phyloP scores from a whole-genome alignment of 2,329 filamentous ascomycete species.

The Phialophora verrucosa region DNA sequence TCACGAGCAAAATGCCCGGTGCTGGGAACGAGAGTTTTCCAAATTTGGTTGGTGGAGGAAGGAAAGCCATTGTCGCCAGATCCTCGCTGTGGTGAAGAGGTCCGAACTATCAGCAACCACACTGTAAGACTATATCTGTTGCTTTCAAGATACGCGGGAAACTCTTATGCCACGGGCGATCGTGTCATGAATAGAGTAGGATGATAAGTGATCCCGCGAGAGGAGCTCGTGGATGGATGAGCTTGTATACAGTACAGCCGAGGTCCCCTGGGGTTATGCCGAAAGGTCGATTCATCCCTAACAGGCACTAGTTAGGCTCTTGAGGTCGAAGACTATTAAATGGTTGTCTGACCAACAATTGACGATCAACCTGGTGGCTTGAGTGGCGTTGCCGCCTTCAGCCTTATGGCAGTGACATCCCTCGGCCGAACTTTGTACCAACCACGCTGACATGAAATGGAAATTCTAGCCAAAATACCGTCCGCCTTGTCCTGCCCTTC shows the following conservation, averaged over 20 bases:
- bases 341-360: neutral
- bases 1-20: constrained; percentile 53
- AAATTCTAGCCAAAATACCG: neutral
- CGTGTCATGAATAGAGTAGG: neutral
- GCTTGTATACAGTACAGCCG: neutral
- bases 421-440: neutral
- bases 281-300: neutral
- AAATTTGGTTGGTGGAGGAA: constrained; percentile 2
- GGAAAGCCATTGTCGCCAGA: neutral
- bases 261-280: neutral
- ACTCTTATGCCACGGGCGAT: neutral
- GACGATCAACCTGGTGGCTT: neutral
- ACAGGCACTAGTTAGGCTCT: no score
- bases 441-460: neutral
- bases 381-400: neutral
- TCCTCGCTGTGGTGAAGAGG: neutral
- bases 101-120: neutral
- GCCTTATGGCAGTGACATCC: neutral
- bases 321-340: neutral
- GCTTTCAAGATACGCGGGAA: neutral
- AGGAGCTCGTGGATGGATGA: neutral
- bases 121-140: neutral
- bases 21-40: constrained; percentile 49
- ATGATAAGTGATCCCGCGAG: neutral
- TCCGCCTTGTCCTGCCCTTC: neutral